Conservation (phyloP, 2,329 filamentous ascomycete genomes). For the Colletotrichum sp. region DNA sequence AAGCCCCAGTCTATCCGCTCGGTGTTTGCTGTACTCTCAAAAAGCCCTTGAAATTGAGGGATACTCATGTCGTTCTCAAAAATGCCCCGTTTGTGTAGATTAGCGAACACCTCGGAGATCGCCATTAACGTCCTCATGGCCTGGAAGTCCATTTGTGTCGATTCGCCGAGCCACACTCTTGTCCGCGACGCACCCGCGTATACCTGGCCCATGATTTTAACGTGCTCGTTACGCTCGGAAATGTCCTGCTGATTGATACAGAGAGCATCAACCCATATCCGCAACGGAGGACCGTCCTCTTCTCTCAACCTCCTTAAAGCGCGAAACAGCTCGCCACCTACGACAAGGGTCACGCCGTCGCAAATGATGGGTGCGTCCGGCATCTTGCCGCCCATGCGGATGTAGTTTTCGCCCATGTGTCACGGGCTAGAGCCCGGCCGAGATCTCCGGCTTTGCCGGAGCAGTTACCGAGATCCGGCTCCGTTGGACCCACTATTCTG, state of each 20-base stretch:
- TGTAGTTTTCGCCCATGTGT: constrained; percentile 8
- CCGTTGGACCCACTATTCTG: too few species aligned
- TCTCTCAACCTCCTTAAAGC: constrained; percentile 1
- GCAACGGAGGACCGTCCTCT: background rate
- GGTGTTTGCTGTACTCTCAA: background rate
- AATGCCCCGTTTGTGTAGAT: background rate
- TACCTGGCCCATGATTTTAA: constrained; percentile 13
- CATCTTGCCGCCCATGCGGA: constrained; percentile 3
- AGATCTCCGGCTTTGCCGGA: too few species aligned
- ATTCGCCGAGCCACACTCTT: constrained; percentile 17
- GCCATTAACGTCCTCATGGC: background rate
- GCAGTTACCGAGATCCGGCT: too few species aligned
- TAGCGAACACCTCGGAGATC: background rate
- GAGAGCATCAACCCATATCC: constrained; percentile 18
- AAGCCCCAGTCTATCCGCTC: background rate
- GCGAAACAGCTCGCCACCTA: constrained; percentile 14
- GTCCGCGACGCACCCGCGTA: constrained; percentile 7
- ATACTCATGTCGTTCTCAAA: background rate
- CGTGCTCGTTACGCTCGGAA: constrained; percentile 14
- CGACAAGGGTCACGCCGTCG: background rate
- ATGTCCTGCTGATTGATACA: constrained; percentile 19
- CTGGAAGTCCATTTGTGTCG: constrained; percentile 2
- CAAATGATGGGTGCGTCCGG: constrained; percentile 5
- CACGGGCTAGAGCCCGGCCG: too few species aligned
- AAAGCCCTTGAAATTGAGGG: background rate